Evolutionary conservation across 2,329 filamentous ascomycete genomes (phyloP), one percentile per base, ranked within the genome.

Genomic region (Clonostachys byssicola): DNA sequence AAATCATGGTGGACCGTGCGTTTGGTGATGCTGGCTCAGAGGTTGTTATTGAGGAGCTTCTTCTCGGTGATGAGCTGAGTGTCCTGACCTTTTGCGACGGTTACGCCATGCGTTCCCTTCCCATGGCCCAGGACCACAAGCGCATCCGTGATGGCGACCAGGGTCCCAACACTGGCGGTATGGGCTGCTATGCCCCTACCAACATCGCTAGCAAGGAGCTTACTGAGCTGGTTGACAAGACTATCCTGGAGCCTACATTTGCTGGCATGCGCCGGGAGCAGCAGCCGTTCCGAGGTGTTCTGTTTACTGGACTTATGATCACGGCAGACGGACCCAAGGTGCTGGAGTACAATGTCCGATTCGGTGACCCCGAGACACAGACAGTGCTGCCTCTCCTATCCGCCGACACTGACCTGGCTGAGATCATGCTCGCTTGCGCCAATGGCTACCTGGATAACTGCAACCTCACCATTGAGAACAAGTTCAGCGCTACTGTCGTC

Each of bases 171-270:
- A 97, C 94, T 3, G 94, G 92, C 50, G 94, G 94, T 39, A 97
- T 97, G 94, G 94, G 94, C 45, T 96, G 91, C 63, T 97, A 97
- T 67, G 91, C 92, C 14, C 89, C 89, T n/a, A 95, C 92, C 2
- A 87, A 82, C 52, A 85, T 92, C 57, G 85, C 86, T 33, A 88
- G 86, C 0, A 80, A 83, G 45, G 81, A 86, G 51, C 75, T 95
- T 16, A 78, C 95, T 17, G 85, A 60, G n/a, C 77, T 84, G 51
- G 83, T 99, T 51, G 87, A 96, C 62, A 77, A 77, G 47, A 87
- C 87, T 34, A 86, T 96, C 47, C 78, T 97, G 16, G 83, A 91
- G 64, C 92, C 92, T 6, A 96, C 91, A 3, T 82, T 97, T 51
- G 81, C 89, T 50, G 92, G 91, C 49, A 92, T 97, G 89, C 80